phyloP scores from a whole-genome alignment of 106 monocot species.

The Iris macrosiphon region DNA sequence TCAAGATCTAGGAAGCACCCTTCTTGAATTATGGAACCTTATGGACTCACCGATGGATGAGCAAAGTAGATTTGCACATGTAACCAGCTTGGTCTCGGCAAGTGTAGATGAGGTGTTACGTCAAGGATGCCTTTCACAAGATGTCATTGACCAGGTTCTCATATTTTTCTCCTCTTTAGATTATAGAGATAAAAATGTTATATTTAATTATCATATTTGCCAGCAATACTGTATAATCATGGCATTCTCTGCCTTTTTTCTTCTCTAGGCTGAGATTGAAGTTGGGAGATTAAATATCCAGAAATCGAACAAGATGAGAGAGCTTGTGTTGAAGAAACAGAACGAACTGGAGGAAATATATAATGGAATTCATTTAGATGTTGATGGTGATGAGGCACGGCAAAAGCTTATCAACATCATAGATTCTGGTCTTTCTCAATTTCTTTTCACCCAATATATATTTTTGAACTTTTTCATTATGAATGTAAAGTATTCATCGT shows the following conservation, averaged over 20 bases:
- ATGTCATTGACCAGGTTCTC: slow-evolving; percentile 66
- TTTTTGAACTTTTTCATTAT: background rate
- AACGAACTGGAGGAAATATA: slow-evolving; percentile 81
- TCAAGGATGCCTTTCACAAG: slow-evolving; percentile 52
- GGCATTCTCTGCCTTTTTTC: background rate
- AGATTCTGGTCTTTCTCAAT: slow-evolving; percentile 56
- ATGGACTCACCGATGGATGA: slow-evolving; percentile 64
- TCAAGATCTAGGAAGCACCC: slow-evolving; percentile 58
- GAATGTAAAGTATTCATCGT: too few species aligned
- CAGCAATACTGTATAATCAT: background rate
- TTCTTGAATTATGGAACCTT: slow-evolving; percentile 89
- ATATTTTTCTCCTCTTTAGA: background rate
- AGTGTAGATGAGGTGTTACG: slow-evolving; percentile 31
- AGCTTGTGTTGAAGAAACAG: slow-evolving; percentile 78
- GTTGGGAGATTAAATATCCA: slow-evolving; percentile 58
- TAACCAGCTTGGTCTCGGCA: slow-evolving; percentile 56
- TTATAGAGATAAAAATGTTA: background rate
- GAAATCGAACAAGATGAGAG: slow-evolving; percentile 82
- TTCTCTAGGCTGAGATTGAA: slow-evolving; percentile 56
- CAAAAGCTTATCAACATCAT: slow-evolving; percentile 47
- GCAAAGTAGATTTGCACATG: slow-evolving; percentile 46
- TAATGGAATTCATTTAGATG: slow-evolving; percentile 62
- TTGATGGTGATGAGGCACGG: slow-evolving; percentile 41
- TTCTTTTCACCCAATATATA: too few species aligned
- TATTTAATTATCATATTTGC: background rate